These are phyloP conservation scores for Corymbia calophylla DNA, from an alignment of 441 rosid genomes.

Conservation along the genomic window DNA sequence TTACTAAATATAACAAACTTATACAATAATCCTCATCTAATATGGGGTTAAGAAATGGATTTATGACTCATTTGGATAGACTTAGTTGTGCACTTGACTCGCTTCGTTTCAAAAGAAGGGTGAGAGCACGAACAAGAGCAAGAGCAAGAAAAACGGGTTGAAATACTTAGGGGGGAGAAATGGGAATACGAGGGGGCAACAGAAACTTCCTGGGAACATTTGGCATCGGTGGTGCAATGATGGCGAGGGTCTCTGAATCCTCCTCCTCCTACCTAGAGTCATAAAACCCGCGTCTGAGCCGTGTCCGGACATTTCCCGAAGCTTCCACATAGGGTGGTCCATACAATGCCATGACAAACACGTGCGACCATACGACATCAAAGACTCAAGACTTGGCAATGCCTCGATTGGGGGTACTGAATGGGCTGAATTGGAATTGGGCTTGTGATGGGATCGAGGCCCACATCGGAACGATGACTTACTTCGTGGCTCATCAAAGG, in stretches of 20 bases:
- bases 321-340: background rate
- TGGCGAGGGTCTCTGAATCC: background rate
- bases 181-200: background rate
- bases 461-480: background rate
- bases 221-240: background rate
- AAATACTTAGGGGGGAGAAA: background rate
- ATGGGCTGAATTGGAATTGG: background rate
- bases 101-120: background rate
- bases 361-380: background rate
- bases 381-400: background rate
- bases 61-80: background rate
- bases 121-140: fast-evolving
- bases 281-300: background rate
- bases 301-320: background rate
- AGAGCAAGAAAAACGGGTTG: background rate
- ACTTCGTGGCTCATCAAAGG: background rate
- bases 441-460: background rate
- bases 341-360: background rate
- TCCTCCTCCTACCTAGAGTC: background rate
- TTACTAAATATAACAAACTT: background rate
- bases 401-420: background rate
- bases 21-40: background rate
- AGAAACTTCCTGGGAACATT: background rate
- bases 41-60: too few species aligned
- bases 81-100: background rate